Conservation (phyloP, 2,329 filamentous ascomycete genomes). For the Epichloe glyceriae region DNA sequence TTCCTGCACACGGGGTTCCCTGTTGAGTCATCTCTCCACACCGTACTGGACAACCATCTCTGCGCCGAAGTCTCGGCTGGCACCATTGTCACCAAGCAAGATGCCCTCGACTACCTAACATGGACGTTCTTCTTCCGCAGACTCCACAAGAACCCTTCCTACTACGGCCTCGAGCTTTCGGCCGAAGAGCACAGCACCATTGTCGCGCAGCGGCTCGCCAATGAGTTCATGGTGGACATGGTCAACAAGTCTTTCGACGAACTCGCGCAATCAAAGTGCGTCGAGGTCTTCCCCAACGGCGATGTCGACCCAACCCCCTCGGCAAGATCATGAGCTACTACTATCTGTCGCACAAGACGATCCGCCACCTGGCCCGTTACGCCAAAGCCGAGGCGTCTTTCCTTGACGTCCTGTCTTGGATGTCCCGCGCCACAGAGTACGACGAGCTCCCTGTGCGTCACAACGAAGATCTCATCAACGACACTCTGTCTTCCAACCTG, state of each 20-base stretch:
- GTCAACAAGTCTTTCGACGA: conserved; percentile 77
- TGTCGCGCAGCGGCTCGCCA: conserved; percentile 72
- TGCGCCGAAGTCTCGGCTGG: conserved; percentile 88
- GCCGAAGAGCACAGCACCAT: conserved; percentile 85
- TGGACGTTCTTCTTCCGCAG: conserved; percentile 99
- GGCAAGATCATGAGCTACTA: conserved; percentile 99
- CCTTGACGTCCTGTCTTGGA: conserved; percentile 76
- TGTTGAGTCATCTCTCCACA: conserved; percentile 91
- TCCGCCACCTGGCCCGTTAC: conserved; percentile 68
- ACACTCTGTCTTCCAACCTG: conserved; percentile 70
- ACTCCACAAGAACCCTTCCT: conserved; percentile 95
- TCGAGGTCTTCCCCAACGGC: conserved; percentile 71
- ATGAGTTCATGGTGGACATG: conserved; percentile 88
- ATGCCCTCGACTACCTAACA: conserved; percentile 91
- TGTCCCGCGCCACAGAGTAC: conserved; percentile 88
- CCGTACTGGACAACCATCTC: conserved; percentile 92
- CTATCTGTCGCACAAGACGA: conserved; percentile 90
- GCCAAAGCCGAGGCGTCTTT: conserved; percentile 67
- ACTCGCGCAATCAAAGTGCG: conserved; percentile 72
- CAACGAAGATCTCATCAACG: conserved; percentile 96
- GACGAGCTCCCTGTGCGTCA: conserved; percentile 95
- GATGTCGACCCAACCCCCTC: conserved; percentile 82
- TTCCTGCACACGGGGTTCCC: conserved; percentile 97
- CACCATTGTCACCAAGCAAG: conserved; percentile 87
- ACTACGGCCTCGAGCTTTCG: conserved; percentile 90